Evolutionary conservation across 768 basidiomycete species (phyloP).

Genomic region (Suillus brevipes): DNA sequence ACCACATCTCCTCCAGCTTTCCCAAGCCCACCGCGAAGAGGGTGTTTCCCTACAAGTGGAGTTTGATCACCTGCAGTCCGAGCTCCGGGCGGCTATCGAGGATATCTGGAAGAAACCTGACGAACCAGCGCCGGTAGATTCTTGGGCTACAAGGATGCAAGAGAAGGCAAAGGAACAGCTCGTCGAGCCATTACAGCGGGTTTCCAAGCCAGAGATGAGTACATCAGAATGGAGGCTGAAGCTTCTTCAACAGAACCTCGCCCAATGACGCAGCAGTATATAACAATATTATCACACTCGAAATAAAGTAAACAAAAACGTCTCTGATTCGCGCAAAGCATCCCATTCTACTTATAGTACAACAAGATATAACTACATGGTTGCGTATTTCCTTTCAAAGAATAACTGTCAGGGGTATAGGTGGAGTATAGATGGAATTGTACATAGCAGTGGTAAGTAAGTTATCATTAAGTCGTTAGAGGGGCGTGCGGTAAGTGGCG

Average conservation of each 20-base stretch:
- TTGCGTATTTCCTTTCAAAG: background rate
- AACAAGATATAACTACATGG: conserved; percentile 4
- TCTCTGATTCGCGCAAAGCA: background rate
- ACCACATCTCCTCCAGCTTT: conserved; percentile 75
- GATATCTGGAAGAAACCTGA: conserved; percentile 62
- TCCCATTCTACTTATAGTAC: background rate
- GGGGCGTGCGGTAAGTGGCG: background rate
- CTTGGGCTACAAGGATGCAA: conserved; percentile 56
- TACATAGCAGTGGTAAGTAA: conserved; percentile 6
- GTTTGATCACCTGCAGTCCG: conserved; percentile 54
- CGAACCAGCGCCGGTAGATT: conserved; percentile 34
- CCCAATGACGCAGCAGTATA: too few species aligned
- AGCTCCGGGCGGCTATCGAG: conserved; percentile 56
- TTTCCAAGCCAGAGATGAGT: conserved; percentile 47
- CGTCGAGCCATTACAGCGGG: conserved; percentile 51
- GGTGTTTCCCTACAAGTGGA: conserved; percentile 64
- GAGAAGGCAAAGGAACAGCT: conserved; percentile 48
- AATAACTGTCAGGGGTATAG: conserved; percentile 2
- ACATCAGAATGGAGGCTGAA: conserved; percentile 23
- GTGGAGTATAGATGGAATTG: conserved; percentile 3
- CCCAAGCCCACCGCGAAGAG: conserved; percentile 64
- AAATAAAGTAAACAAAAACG: background rate
- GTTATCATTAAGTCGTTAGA: conserved; percentile 9
- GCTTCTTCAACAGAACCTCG: conserved; percentile 17
- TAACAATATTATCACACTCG: too few species aligned